Evolutionary conservation across 2,329 filamentous ascomycete species (phyloP), one percentile per base, ranked within the genome.

Genomic region (Sclerotinia glacialis): DNA sequence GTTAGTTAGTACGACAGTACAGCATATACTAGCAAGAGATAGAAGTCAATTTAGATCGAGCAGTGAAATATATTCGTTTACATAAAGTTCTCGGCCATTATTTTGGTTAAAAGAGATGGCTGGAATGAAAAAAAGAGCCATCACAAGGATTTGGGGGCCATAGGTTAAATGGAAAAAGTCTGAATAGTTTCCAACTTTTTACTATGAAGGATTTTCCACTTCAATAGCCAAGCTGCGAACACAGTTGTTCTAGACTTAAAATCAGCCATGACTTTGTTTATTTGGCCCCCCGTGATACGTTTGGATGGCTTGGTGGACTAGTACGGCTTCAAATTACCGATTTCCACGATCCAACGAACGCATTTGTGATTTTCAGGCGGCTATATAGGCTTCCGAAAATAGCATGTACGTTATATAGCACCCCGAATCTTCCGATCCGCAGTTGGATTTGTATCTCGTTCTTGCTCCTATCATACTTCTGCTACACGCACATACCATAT

Each of bases 131-230:
- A 14, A 40, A 16, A 40, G 4, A 14, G 37, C 37, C 14, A 40
- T 40, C 37, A 40, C 37, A 40, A 40, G 37, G 12, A 16, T 40
- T 40, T 40, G 37, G 5, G 37, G 12, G 37, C 14, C 5, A 40
- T 40, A 5, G 3, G 37, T 16, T 40, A 40, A 40, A 40, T 40
- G 5, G 5, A 40, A 40, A 40, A 60, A 12, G 56, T 3, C 31
- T 34, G 44, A 12, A 34, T 60, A 47, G 56, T 60, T 46, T 37
- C 56, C 21, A 47, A 21, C 56, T 60, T 37, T 31, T 21, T 18
- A 16, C 5, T 46, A 12, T 31, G 3, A 12, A 28, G 40, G 21
- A 46, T 46, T 31, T 46, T 12, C 21, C 18, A 16, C 7, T 46
- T 16, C 23, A 14, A n/a, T n/a, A 28, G 42, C 21, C 21, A 47